Percentiles rank a stretch among this genome's conserved stretches.
phyloP scores from a whole-genome alignment of 331 rosid species.

The Saraca asoca region DNA sequence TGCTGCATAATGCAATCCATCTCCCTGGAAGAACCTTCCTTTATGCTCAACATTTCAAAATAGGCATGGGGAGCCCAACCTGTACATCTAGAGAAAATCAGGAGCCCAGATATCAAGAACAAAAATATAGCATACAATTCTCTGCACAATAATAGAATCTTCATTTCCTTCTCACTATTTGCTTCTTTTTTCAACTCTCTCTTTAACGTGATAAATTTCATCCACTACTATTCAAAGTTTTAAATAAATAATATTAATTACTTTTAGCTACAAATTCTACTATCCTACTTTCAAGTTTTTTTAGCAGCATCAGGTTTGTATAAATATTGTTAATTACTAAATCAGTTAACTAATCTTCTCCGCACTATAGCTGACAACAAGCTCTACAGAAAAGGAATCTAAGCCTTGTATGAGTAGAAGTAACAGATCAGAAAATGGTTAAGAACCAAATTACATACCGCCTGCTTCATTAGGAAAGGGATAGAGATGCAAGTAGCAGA shows the following conservation, averaged over 20 bases:
- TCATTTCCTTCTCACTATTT: too few species aligned
- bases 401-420: not conserved
- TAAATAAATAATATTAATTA: too few species aligned
- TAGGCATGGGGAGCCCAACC: slow-evolving; percentile 69
- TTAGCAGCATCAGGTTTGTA: too few species aligned
- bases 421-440: not conserved
- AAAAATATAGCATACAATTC: not conserved
- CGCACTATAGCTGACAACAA: not conserved
- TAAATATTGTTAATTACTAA: not conserved
- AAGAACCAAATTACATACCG: slow-evolving; percentile 35
- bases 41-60: slow-evolving; percentile 52
- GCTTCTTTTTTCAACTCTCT: too few species aligned
- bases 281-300: too few species aligned
- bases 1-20: slow-evolving; percentile 1
- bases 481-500: slow-evolving; percentile 63
- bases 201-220: too few species aligned
- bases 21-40: slow-evolving; percentile 15
- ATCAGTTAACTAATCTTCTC: not conserved
- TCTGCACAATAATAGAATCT: too few species aligned
- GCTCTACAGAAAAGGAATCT: not conserved
- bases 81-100: slow-evolving; percentile 1
- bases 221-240: too few species aligned
- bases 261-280: too few species aligned
- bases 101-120: not conserved
- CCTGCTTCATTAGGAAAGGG: slow-evolving; percentile 52